Evolutionary conservation across 148 eudicot genomes (phyloP).

Genomic region (Camellia sinensis): DNA sequence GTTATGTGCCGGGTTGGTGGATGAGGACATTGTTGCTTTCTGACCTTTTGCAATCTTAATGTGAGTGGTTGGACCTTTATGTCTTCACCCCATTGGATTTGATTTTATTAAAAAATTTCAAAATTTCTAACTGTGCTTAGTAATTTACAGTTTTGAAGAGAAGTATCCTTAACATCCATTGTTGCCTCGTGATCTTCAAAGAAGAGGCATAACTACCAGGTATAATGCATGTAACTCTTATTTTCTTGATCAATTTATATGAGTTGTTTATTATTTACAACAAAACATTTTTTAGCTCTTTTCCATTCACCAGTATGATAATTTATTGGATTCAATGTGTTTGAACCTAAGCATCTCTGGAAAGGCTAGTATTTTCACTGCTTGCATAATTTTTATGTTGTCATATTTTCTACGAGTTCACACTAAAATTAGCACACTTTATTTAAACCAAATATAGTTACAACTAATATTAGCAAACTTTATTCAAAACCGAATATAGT

Average conservation of each 20-base stretch:
- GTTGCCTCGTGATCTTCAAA: conserved; percentile 71
- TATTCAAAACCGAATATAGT: neutral
- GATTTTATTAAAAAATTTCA: conserved; percentile 4
- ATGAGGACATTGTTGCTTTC: conserved; percentile 59
- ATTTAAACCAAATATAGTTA: neutral
- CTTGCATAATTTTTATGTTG: neutral
- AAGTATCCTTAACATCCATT: conserved; percentile 78
- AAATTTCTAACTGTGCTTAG: neutral
- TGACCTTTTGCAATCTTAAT: conserved; percentile 80
- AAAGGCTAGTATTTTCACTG: neutral
- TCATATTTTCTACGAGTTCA: neutral
- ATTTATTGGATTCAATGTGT: neutral
- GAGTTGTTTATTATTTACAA: neutral
- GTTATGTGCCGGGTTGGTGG: conserved; percentile 76
- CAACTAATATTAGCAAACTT: neutral
- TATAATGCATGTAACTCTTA: conserved; percentile 15
- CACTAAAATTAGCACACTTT: neutral
- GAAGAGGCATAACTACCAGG: conserved; percentile 84
- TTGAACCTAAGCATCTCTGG: neutral
- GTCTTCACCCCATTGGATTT: neutral
- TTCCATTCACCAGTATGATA: neutral
- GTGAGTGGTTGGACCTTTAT: conserved; percentile 32
- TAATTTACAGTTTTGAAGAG: conserved; percentile 66
- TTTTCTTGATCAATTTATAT: neutral
- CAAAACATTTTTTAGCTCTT: neutral